These are phyloP conservation scores for Monosporascus ibericus DNA, from an alignment of 2,329 filamentous ascomycete genomes.

Conservation along the genomic window DNA sequence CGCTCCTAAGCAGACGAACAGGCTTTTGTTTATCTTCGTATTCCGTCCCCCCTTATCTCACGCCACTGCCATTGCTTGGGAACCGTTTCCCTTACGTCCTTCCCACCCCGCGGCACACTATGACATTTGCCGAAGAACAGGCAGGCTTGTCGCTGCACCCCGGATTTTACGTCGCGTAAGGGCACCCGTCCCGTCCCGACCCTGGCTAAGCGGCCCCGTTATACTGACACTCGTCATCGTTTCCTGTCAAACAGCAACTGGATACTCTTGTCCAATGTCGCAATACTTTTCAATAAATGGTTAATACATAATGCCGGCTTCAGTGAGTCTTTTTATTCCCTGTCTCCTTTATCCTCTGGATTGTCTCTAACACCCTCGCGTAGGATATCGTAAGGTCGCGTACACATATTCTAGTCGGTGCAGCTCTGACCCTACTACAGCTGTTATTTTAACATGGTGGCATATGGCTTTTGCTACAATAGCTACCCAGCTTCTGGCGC, in stretches of 20 bases:
- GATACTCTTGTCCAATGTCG: constrained; percentile 79
- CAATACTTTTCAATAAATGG: constrained; percentile 92
- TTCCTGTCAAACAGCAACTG: constrained; percentile 47
- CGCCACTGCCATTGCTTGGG: no score
- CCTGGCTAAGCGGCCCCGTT: no score
- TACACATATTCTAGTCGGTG: background rate
- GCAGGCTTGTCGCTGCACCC: constrained; percentile 15
- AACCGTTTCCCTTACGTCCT: background rate
- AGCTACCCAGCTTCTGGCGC: constrained; percentile 60
- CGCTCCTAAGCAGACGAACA: background rate
- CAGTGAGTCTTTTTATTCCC: constrained; percentile 46
- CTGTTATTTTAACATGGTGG: constrained; percentile 60
- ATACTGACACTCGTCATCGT: background rate
- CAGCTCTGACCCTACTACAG: constrained; percentile 27
- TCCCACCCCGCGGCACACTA: background rate
- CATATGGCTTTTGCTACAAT: constrained; percentile 60
- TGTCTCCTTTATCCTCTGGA: background rate
- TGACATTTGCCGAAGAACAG: constrained; percentile 16
- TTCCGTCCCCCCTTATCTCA: background rate
- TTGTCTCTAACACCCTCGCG: background rate
- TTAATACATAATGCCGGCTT: constrained; percentile 71
- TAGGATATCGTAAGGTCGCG: constrained; percentile 15
- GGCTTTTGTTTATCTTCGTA: constrained; percentile 1
- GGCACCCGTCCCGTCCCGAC: background rate
- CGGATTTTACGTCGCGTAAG: constrained; percentile 27